Evolutionary conservation across 148 eudicot genomes (phyloP), one percentile per base, ranked within the genome.

Genomic region (Rhododendron mucronatum): DNA sequence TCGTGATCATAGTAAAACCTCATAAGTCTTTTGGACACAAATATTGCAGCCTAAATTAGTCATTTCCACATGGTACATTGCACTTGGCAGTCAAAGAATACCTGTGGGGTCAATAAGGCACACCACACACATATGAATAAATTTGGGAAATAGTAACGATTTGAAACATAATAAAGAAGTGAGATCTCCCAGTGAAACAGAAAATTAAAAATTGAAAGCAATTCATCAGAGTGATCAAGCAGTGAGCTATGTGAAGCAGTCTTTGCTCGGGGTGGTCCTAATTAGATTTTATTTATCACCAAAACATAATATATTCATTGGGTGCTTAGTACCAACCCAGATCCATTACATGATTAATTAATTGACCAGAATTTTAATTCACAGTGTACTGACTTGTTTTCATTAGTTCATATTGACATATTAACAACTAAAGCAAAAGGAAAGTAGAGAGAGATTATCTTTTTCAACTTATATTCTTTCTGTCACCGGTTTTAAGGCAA

Each of bases 261-360:
- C 0, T 26, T 67, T 15, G 26, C 39, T 55, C 1, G 3, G 45
- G 10, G 86, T 30, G 30, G 80, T 84, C 65, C 65, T 84, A 28
- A 74, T 37, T 12, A 35, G 78, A 53, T 74, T 51, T 57, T 37
- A 33, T 73, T 30, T 84, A 84, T 28, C 11, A 16, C 8, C 18
- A 51, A 50, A 50, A 39, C 15, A 78, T 37, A 14, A 65, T 14
- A 37, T 11, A 16, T 45, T 21, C 2, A 14, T 3, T 26, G 26
- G 50, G 67, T 81, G 87, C 84, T 81, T 71, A 67, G 74, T 67
- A 47, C 51, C 55, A 26, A 53, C 73, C 14, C 50, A 67, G 69
- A 67, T 33, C 79, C 84, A 80, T 61, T 86, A 80, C 67, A 83
- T 69, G 74, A 44, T 15, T 69, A 69, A 81, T 35, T 55, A 53